These are phyloP conservation scores for Neonectria faginata DNA, from an alignment of 2,329 filamentous ascomycete species.

Conservation along the genomic window DNA sequence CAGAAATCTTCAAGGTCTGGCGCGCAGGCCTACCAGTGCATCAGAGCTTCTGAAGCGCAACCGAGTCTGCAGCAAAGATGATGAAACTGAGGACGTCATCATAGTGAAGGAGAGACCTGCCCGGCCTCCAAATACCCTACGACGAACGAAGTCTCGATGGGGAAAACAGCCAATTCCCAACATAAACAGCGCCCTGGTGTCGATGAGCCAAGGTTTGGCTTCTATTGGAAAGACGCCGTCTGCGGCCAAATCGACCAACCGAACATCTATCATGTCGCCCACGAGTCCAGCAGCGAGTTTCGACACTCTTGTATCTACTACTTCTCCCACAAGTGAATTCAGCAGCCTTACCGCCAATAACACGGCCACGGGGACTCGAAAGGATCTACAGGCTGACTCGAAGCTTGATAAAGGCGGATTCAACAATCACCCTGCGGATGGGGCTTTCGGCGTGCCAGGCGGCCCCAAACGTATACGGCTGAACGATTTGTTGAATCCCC, in stretches of 20 bases:
- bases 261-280: conserved; percentile 63
- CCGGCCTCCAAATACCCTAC: conserved; percentile 16
- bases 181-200: conserved; percentile 66
- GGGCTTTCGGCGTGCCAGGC: too few species aligned
- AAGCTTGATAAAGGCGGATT: too few species aligned
- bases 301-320: too few species aligned
- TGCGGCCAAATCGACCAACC: conserved; percentile 71
- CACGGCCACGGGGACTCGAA: conserved; percentile 13
- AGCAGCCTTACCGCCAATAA: conserved; percentile 59
- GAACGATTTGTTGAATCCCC: too few species aligned
- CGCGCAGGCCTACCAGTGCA: conserved; percentile 60
- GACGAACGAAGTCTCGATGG: conserved; percentile 58
- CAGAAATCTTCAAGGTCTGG: conserved; percentile 61
- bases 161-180: conserved; percentile 64
- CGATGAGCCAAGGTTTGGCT: conserved; percentile 65
- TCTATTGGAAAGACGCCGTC: conserved; percentile 69
- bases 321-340: conserved; percentile 41
- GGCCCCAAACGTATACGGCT: too few species aligned
- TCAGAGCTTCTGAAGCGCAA: conserved; percentile 60
- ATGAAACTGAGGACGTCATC: conserved; percentile 46
- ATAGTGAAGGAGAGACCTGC: conserved; percentile 32
- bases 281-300: conserved; percentile 54
- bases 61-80: conserved; percentile 42
- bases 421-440: too few species aligned
- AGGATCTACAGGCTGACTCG: too few species aligned